Evolutionary conservation across 306 rosid species (phyloP).

Genomic region (Canavalia ensiformis): DNA sequence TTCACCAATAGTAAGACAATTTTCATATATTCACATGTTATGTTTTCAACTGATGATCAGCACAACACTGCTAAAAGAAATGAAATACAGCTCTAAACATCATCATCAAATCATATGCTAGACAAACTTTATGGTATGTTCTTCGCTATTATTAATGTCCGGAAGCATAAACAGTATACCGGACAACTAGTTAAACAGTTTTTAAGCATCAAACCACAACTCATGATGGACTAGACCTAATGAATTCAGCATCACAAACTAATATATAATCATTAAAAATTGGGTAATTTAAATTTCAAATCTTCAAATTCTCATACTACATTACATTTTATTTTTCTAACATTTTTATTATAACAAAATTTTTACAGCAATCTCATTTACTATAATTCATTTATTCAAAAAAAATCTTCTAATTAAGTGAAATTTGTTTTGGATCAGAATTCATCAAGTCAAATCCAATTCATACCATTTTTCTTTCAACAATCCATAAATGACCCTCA

Average conservation of each 20-base stretch:
- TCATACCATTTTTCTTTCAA: no score
- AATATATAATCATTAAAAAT: not conserved
- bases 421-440: no score
- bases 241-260: not conserved
- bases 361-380: not conserved
- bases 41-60: not conserved
- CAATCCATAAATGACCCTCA: no score
- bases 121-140: not conserved
- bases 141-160: not conserved
- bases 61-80: not conserved
- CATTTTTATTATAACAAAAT: no score
- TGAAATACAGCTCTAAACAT: not conserved
- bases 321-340: no score
- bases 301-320: not conserved
- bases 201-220: not conserved
- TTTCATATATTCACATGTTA: not conserved
- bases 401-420: not conserved
- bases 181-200: not conserved
- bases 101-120: not conserved
- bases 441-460: no score
- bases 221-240: not conserved
- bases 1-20: not conserved
- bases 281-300: not conserved
- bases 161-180: not conserved
- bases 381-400: not conserved